These are phyloP conservation scores for Nakataea oryzae DNA, from an alignment of 2,329 filamentous ascomycete species.

Conservation along the genomic window DNA sequence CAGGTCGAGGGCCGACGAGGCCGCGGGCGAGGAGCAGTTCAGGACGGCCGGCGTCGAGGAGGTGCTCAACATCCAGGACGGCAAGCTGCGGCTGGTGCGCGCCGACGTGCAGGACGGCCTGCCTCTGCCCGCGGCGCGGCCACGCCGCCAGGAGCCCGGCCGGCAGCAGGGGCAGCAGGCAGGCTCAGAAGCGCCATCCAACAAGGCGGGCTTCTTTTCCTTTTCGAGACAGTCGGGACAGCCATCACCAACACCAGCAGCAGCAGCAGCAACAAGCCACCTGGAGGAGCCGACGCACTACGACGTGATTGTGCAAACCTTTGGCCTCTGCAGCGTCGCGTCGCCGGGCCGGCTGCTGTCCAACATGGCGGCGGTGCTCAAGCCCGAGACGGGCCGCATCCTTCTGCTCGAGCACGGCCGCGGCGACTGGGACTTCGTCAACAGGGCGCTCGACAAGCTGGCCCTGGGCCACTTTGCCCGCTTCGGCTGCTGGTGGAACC, in stretches of 20 bases:
- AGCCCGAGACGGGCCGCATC: slow-evolving; percentile 46
- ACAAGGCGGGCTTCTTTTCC: neutral
- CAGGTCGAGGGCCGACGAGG: neutral
- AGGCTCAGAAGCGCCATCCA: neutral
- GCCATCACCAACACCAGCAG: slow-evolving; percentile 11
- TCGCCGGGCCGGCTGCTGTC: slow-evolving; percentile 43
- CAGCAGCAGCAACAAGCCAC: too few relatives aligned
- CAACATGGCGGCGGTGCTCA: slow-evolving; percentile 40
- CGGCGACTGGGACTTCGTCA: slow-evolving; percentile 42
- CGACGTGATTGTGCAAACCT: slow-evolving; percentile 54
- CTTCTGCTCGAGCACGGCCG: slow-evolving; percentile 53
- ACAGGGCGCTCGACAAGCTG: slow-evolving; percentile 42
- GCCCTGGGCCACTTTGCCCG: slow-evolving; percentile 44
- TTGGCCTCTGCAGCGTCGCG: slow-evolving; percentile 52
- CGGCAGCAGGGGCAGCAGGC: neutral
- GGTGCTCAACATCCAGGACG: slow-evolving; percentile 10
- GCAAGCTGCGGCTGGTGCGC: slow-evolving; percentile 12
- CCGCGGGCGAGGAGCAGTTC: slow-evolving; percentile 1
- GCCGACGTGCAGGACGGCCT: slow-evolving; percentile 3
- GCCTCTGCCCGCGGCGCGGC: neutral
- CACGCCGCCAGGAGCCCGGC: neutral
- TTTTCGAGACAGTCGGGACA: neutral
- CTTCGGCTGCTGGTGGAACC: slow-evolving; percentile 61
- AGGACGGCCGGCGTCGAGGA: slow-evolving; percentile 1
- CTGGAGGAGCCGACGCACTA: slow-evolving; percentile 28